phyloP scores from a whole-genome alignment of 176 grass and related monocot species.

The Guadua angustifolia region DNA sequence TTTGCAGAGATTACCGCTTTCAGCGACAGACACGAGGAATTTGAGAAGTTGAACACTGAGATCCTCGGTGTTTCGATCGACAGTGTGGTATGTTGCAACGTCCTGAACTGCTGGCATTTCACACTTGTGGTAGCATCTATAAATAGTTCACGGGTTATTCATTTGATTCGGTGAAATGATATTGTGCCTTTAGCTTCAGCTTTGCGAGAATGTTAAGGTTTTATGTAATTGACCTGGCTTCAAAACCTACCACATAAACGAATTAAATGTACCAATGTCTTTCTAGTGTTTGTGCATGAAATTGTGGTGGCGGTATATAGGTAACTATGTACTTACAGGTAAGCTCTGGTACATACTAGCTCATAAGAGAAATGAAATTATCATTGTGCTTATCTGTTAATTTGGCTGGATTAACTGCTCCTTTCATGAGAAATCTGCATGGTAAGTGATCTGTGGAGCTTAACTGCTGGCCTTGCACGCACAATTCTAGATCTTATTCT shows the following conservation, averaged over 20 bases:
- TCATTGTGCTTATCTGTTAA: not conserved
- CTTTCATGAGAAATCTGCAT: not conserved
- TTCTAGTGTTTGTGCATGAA: not conserved
- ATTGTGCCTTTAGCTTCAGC: not conserved
- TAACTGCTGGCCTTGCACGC: not conserved
- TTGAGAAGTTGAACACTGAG: constrained; percentile 82
- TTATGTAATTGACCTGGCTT: not conserved
- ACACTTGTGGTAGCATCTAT: not conserved
- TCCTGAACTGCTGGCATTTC: constrained; percentile 6
- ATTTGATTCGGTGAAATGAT: not conserved
- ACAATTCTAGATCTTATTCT: not conserved
- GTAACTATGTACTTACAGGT: not conserved
- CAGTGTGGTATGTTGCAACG: constrained; percentile 66
- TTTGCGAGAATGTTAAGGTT: not conserved
- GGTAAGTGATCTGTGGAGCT: not conserved
- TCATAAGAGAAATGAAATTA: not conserved
- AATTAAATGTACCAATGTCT: not conserved
- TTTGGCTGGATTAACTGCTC: not conserved
- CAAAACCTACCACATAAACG: not conserved
- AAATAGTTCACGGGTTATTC: not conserved
- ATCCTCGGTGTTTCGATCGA: constrained; percentile 80
- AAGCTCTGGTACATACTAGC: not conserved
- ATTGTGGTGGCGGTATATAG: not conserved
- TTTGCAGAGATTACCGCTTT: constrained; percentile 82
- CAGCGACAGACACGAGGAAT: constrained; percentile 69